Evolutionary conservation across 768 basidiomycete genomes (phyloP).

Genomic region (Amanita exitialis): DNA sequence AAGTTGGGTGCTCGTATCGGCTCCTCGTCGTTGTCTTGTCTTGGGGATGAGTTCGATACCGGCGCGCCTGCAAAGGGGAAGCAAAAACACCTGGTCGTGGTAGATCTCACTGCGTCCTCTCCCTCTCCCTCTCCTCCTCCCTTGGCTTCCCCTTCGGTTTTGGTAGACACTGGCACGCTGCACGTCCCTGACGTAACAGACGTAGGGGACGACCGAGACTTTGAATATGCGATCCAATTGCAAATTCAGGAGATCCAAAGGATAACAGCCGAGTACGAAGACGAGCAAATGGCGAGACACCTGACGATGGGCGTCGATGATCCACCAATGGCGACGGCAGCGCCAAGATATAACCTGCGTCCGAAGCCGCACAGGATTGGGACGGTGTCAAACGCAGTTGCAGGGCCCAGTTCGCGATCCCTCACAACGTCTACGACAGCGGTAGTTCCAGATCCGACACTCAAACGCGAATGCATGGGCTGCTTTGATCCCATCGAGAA

Average conservation of each 20-base stretch:
- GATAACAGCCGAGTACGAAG: neutral
- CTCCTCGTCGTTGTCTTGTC: too few species aligned
- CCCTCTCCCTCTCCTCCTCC: neutral
- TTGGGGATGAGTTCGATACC: too few species aligned
- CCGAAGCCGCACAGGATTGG: neutral
- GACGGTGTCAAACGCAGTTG: too few species aligned
- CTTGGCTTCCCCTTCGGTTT: neutral
- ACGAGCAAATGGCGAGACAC: neutral
- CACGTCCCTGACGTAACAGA: neutral
- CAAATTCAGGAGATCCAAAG: slow-evolving; percentile 3
- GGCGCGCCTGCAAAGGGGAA: too few species aligned
- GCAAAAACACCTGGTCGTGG: too few species aligned
- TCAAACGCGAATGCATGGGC: slow-evolving; percentile 26
- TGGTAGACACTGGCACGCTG: neutral
- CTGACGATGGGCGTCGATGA: neutral
- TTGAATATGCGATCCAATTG: slow-evolving; percentile 2
- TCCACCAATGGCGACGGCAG: neutral
- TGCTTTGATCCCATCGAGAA: slow-evolving; percentile 25
- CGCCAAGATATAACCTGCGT: neutral
- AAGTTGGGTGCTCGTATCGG: too few species aligned
- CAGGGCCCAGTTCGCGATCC: neutral
- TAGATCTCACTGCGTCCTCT: neutral
- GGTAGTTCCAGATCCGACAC: slow-evolving; percentile 2
- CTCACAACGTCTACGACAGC: neutral
- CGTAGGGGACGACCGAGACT: neutral